Conservation (phyloP, 1,139 yeast species). For the Arxiozyma slooffiae region DNA sequence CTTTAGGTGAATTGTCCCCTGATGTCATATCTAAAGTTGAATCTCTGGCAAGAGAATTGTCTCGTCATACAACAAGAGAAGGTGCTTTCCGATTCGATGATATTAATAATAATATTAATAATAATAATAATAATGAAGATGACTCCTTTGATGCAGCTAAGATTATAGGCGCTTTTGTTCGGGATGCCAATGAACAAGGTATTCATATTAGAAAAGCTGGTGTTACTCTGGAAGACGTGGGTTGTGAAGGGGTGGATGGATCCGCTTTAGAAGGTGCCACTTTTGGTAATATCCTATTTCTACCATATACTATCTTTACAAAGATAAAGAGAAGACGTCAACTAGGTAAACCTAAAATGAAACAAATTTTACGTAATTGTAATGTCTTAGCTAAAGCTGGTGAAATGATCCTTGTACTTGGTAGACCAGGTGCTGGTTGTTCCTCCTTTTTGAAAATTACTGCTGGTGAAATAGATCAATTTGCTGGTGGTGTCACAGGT, state of each 20-base stretch:
- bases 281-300: constrained; percentile 38
- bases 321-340: constrained; percentile 16
- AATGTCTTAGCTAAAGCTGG: constrained; percentile 44
- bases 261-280: constrained; percentile 41
- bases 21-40: constrained; percentile 18
- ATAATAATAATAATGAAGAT: constrained; percentile 1
- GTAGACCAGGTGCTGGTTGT: constrained; percentile 64
- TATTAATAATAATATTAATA: not conserved
- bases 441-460: constrained; percentile 47
- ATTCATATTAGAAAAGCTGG: constrained; percentile 40
- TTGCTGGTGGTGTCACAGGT: constrained; percentile 30
- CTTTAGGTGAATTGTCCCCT: constrained; percentile 8
- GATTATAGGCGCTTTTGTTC: constrained; percentile 13
- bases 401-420: constrained; percentile 51
- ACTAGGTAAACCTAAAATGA: constrained; percentile 18
- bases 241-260: constrained; percentile 42
- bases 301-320: constrained; percentile 31
- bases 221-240: constrained; percentile 39
- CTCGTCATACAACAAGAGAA: constrained; percentile 18
- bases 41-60: constrained; percentile 20
- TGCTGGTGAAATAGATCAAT: constrained; percentile 39
- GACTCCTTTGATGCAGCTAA: constrained; percentile 17
- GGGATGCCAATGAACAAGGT: constrained; percentile 35
- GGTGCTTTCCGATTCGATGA: constrained; percentile 12
- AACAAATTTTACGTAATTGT: constrained; percentile 37